Conservation (phyloP, 805 yeast species). For the Jamesozyma jinghongensis region DNA sequence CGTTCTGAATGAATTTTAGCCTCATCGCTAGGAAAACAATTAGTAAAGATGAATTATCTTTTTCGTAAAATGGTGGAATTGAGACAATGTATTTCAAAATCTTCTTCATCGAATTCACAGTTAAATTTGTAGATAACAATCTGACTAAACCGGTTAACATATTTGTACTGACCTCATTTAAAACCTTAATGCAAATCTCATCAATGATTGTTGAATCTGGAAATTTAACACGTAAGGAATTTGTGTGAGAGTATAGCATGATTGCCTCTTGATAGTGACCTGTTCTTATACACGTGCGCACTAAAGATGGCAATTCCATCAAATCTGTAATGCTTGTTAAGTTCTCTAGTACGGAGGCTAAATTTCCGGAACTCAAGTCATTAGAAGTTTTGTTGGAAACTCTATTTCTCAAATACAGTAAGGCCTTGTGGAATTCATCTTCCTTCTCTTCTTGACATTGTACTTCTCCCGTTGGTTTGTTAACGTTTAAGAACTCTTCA, state of each 20-base stretch:
- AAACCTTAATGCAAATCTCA: conserved; percentile 21
- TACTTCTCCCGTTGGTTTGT: background rate
- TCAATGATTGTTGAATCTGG: conserved; percentile 34
- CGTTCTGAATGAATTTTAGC: conserved; percentile 54
- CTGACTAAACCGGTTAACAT: conserved; percentile 67
- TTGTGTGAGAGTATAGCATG: conserved; percentile 67
- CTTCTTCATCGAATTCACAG: conserved; percentile 70
- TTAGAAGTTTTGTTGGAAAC: conserved; percentile 6
- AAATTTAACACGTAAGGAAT: conserved; percentile 60
- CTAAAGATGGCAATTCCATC: conserved; percentile 73
- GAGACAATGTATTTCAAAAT: conserved; percentile 67
- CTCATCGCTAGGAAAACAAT: conserved; percentile 63
- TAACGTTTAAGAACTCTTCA: conserved; percentile 9
- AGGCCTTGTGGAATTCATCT: conserved; percentile 28
- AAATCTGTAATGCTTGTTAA: conserved; percentile 68
- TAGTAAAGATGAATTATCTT: conserved; percentile 28
- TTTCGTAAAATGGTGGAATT: conserved; percentile 42
- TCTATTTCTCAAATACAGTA: conserved; percentile 15
- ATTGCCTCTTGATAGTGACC: conserved; percentile 88
- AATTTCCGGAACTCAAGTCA: conserved; percentile 8
- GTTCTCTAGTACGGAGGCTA: conserved; percentile 42
- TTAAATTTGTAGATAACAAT: conserved; percentile 63
- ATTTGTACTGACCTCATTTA: conserved; percentile 31
- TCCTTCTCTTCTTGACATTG: conserved; percentile 6
- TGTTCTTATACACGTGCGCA: conserved; percentile 72